Evolutionary conservation across 495 filamentous ascomycete genomes (phyloP).

Genomic region (Niebla homalea): DNA sequence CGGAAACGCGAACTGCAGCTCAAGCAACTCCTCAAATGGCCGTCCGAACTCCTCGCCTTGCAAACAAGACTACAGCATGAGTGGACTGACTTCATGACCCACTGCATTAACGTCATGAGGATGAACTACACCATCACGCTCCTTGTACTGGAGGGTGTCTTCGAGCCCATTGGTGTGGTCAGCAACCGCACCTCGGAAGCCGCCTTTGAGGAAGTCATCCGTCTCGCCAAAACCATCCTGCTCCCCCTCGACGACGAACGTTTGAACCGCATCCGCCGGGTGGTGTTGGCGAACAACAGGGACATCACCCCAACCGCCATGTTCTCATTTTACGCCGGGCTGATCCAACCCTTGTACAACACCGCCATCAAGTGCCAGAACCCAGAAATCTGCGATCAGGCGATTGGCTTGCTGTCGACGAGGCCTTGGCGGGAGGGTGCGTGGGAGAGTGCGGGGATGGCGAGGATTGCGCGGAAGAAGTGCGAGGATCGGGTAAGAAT

Average conservation of each 20-base stretch:
- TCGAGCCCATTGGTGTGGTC: neutral
- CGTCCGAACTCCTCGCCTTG: neutral
- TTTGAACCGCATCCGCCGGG: neutral
- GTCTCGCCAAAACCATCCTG: conserved; percentile 4
- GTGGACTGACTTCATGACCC: neutral
- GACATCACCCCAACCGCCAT: neutral
- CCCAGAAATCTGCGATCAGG: conserved; percentile 29
- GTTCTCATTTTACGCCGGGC: conserved; percentile 1
- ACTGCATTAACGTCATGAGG: conserved; percentile 1
- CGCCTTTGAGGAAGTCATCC: neutral
- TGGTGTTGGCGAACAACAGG: neutral
- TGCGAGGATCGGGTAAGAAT: neutral
- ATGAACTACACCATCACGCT: conserved; percentile 3
- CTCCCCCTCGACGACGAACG: neutral
- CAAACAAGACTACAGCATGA: neutral
- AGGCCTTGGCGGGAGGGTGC: conserved; percentile 38
- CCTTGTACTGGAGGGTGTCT: neutral
- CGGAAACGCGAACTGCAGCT: neutral
- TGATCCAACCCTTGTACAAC: conserved; percentile 38
- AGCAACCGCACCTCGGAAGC: neutral
- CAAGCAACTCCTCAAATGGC: neutral
- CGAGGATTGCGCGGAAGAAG: conserved; percentile 8
- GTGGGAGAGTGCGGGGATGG: conserved; percentile 27
- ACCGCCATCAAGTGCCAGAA: conserved; percentile 44
- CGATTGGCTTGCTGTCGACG: conserved; percentile 26